phyloP scores from a whole-genome alignment of 148 eudicot genomes.

The Rhododendron henanense region DNA sequence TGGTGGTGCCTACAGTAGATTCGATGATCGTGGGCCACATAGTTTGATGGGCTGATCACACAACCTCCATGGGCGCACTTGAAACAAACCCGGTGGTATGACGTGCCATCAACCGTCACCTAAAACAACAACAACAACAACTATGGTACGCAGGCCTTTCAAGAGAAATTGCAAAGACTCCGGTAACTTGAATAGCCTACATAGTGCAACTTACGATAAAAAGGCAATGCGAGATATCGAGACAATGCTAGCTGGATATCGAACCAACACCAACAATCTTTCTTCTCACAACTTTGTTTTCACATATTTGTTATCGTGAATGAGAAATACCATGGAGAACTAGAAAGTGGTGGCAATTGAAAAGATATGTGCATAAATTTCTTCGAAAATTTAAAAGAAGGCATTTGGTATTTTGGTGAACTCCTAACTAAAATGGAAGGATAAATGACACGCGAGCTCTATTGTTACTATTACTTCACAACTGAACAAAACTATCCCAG shows the following conservation, averaged over 20 bases:
- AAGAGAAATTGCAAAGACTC: neutral
- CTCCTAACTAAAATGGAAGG: neutral
- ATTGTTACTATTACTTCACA: neutral
- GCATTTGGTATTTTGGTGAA: neutral
- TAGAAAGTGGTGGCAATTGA: neutral
- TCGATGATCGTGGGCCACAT: constrained; percentile 70
- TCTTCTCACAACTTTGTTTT: neutral
- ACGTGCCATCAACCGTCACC: constrained; percentile 76
- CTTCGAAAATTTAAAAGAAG: neutral
- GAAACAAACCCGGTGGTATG: constrained; percentile 81
- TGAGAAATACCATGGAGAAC: neutral
- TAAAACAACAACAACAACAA: constrained; percentile 18
- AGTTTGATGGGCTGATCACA: constrained; percentile 78
- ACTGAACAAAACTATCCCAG: neutral
- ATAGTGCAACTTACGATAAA: neutral
- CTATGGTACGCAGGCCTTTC: neutral
- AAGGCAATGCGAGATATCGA: neutral
- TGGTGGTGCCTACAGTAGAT: constrained; percentile 89
- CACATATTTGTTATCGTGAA: neutral
- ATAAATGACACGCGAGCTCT: neutral
- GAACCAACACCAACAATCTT: neutral
- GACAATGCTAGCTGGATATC: neutral
- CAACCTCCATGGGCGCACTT: constrained; percentile 82
- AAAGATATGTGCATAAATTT: neutral
- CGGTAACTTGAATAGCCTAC: neutral